These are phyloP conservation scores for Parietaria judaica DNA, from an alignment of 306 rosid species.

Conservation along the genomic window DNA sequence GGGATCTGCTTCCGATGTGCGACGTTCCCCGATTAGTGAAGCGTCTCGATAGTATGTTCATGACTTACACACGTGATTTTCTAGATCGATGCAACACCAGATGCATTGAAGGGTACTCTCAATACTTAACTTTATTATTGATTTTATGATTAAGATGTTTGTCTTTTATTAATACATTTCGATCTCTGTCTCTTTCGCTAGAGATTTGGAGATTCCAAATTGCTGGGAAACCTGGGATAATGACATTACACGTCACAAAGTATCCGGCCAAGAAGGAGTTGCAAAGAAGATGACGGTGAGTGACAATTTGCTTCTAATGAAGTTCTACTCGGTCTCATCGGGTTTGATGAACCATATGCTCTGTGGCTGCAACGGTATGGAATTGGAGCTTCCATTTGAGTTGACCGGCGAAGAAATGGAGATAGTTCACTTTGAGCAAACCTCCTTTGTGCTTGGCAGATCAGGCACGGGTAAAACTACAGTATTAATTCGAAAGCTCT, in stretches of 20 bases:
- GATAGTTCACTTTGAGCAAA: conserved; percentile 35
- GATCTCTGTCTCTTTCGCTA: conserved; percentile 6
- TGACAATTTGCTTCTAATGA: conserved; percentile 51
- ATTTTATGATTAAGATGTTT: background rate
- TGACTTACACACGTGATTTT: conserved; percentile 38
- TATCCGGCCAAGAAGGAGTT: background rate
- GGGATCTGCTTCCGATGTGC: conserved; percentile 48
- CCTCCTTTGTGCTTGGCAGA: conserved; percentile 58
- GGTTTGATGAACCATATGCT: conserved; percentile 38
- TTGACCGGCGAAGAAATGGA: conserved; percentile 46
- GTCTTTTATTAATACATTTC: no score
- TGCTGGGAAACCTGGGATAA: conserved; percentile 31
- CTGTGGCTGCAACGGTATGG: conserved; percentile 28
- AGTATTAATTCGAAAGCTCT: conserved; percentile 50
- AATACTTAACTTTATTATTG: background rate
- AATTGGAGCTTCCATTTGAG: conserved; percentile 53
- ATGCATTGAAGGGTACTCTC: conserved; percentile 37
- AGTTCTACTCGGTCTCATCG: conserved; percentile 47
- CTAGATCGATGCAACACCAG: conserved; percentile 34
- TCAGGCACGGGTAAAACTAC: conserved; percentile 66
- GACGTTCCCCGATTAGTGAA: conserved; percentile 34
- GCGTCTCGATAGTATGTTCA: conserved; percentile 37
- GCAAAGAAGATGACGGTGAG: conserved; percentile 22
- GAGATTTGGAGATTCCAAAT: conserved; percentile 52
- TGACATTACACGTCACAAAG: conserved; percentile 20